Evolutionary conservation across 768 basidiomycete genomes (phyloP).

Genomic region (Pulveroboletus sp.): DNA sequence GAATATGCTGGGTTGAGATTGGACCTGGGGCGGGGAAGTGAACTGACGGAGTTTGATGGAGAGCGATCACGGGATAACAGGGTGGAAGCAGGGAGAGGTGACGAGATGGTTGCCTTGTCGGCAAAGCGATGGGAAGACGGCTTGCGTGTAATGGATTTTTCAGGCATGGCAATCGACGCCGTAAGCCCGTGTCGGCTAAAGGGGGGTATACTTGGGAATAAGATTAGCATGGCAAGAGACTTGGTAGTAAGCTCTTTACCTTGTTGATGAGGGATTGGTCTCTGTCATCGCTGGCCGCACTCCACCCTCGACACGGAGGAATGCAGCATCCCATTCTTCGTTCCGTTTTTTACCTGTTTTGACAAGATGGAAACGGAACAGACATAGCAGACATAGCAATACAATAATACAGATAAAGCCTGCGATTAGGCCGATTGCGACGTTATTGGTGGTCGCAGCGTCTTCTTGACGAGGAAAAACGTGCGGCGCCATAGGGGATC

Average conservation of each 20-base stretch:
- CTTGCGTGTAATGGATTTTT: conserved; percentile 39
- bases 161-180: conserved; percentile 49
- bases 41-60: conserved; percentile 8
- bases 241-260: conserved; percentile 6
- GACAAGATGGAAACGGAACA: conserved; percentile 39
- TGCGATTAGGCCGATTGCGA: conserved; percentile 43
- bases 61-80: conserved; percentile 27
- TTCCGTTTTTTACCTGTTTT: conserved; percentile 35
- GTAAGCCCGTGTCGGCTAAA: conserved; percentile 45
- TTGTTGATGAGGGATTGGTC: background rate
- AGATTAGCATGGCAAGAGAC: background rate
- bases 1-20: conserved; percentile 15
- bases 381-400: conserved; percentile 34
- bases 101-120: conserved; percentile 38
- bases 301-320: conserved; percentile 26
- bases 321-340: conserved; percentile 37
- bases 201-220: conserved; percentile 11
- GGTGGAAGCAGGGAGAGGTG: conserved; percentile 37
- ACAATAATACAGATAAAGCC: conserved; percentile 11
- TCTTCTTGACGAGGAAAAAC: conserved; percentile 7
- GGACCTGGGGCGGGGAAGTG: conserved; percentile 16
- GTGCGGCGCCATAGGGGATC: conserved; percentile 17
- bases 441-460: conserved; percentile 25
- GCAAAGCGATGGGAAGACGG: conserved; percentile 39
- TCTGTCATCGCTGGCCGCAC: conserved; percentile 8